These are phyloP conservation scores for Linnemannia hyalina DNA, from an alignment of 192 early-diverging fungal species.

Conservation along the genomic window DNA sequence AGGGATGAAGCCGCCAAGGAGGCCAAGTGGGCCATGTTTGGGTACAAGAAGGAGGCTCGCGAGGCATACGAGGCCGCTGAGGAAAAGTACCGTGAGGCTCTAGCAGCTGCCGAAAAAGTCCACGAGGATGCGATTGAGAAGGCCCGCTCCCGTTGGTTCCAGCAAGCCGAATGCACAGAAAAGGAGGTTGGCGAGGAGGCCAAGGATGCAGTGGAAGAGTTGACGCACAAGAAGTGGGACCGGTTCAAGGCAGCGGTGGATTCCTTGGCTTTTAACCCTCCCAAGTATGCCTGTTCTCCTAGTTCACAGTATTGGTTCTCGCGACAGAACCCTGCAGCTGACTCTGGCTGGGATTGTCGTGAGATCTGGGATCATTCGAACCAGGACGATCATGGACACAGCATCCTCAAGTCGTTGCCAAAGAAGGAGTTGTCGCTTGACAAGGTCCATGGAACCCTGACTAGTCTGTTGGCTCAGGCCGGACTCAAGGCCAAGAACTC, in stretches of 20 bases:
- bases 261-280: slow-evolving; percentile 45
- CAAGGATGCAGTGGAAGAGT: neutral
- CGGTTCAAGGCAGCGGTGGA: slow-evolving; percentile 50
- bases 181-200: slow-evolving; percentile 28
- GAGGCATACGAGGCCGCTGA: slow-evolving; percentile 40
- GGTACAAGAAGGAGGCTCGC: slow-evolving; percentile 45
- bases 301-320: slow-evolving; percentile 51
- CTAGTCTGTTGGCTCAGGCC: slow-evolving; percentile 25
- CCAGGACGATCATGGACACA: slow-evolving; percentile 13
- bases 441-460: slow-evolving; percentile 25
- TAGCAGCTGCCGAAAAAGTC: slow-evolving; percentile 33
- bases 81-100: slow-evolving; percentile 34
- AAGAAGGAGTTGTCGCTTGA: slow-evolving; percentile 40
- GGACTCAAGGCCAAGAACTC: slow-evolving; percentile 27
- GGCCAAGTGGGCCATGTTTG: slow-evolving; percentile 53
- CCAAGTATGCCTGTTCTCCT: slow-evolving; percentile 48
- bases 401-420: slow-evolving; percentile 24
- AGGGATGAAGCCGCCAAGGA: slow-evolving; percentile 40
- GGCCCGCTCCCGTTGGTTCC: slow-evolving; percentile 47
- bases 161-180: slow-evolving; percentile 28
- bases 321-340: slow-evolving; percentile 33
- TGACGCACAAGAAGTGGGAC: slow-evolving; percentile 46
- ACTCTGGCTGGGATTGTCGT: slow-evolving; percentile 50
- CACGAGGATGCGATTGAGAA: slow-evolving; percentile 38
- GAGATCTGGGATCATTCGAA: slow-evolving; percentile 51